A percentile compares a stretch with the other conserved stretches of the same genome.
Evolutionary conservation across 2,329 filamentous ascomycete genomes (phyloP).

Genomic region (Fusarium praegraminearum): DNA sequence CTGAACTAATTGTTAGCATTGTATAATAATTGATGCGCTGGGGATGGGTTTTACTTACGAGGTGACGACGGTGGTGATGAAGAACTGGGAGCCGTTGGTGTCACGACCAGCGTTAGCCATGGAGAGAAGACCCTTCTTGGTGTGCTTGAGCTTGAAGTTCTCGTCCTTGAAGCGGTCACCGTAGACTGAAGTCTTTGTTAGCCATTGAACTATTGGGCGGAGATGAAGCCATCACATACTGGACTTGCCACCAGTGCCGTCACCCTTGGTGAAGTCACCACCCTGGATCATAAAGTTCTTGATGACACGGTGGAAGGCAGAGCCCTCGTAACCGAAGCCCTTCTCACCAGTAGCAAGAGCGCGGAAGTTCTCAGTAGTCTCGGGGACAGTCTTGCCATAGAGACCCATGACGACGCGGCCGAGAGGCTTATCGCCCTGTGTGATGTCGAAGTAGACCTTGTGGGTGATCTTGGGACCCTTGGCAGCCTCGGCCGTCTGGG

Average conservation of each 20-base stretch:
- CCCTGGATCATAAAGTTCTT: constrained; percentile 93
- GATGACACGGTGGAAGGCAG: constrained; percentile 90
- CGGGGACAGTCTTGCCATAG: constrained; percentile 88
- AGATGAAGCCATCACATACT: constrained; percentile 63
- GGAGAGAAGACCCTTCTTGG: constrained; percentile 83
- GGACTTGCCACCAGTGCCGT: constrained; percentile 87
- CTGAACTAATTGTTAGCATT: constrained; percentile 53
- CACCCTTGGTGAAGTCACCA: constrained; percentile 86
- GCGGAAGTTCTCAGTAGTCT: constrained; percentile 80
- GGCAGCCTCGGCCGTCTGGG: constrained; percentile 77
- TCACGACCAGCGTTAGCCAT: constrained; percentile 89
- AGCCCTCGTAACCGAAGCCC: constrained; percentile 85
- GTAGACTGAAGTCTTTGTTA: constrained; percentile 69
- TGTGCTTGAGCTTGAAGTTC: constrained; percentile 97
- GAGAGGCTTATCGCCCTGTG: constrained; percentile 78
- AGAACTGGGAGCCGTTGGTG: constrained; percentile 91
- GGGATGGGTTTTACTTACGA: constrained; percentile 62
- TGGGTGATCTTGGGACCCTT: constrained; percentile 96
- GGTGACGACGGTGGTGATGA: constrained; percentile 87
- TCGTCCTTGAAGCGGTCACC: constrained; percentile 86
- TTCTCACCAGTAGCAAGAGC: constrained; percentile 87
- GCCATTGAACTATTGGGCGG: constrained; percentile 25
- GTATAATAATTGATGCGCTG: not conserved
- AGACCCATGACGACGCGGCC: constrained; percentile 85
- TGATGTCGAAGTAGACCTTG: constrained; percentile 92